phyloP scores from a whole-genome alignment of 2,329 filamentous ascomycete species.

The Penicillium sp. region DNA sequence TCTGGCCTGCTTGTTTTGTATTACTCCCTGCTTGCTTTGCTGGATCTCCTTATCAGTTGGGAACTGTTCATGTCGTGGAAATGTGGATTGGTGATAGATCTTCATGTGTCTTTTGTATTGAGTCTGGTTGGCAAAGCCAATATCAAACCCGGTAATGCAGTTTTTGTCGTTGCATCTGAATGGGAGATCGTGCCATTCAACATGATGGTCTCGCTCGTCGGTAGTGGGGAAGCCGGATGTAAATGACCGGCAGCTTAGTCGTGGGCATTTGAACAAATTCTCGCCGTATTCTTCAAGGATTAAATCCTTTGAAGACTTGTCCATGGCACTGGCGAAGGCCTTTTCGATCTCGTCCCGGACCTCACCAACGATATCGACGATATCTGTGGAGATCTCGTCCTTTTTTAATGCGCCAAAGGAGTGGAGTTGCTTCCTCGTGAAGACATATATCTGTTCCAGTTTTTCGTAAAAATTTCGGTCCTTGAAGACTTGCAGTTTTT shows the following conservation, averaged over 20 bases:
- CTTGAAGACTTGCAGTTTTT: background rate
- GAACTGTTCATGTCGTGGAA: background rate
- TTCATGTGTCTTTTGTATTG: slow-evolving; percentile 4
- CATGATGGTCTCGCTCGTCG: background rate
- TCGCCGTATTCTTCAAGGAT: background rate
- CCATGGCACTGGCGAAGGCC: background rate
- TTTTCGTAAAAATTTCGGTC: background rate
- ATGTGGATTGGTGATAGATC: background rate
- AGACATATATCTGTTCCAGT: background rate
- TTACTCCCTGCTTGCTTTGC: background rate
- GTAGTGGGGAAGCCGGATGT: background rate
- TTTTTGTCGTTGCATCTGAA: background rate
- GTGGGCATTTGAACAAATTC: background rate
- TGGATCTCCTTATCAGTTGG: slow-evolving; percentile 3
- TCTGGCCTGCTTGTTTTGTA: background rate
- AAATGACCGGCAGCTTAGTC: background rate
- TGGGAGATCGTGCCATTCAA: background rate
- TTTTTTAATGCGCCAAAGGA: background rate
- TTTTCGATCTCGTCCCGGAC: slow-evolving; percentile 1
- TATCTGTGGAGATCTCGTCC: background rate
- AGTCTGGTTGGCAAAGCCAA: background rate
- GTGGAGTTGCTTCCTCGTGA: background rate
- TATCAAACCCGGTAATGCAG: background rate
- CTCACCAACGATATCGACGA: background rate
- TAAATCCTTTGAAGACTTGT: background rate